A percentile compares a stretch with the other conserved stretches of the same genome.
Evolutionary conservation across 1,284 basidiomycete genomes (phyloP).

Genomic region (Agroathelia rolfsii): DNA sequence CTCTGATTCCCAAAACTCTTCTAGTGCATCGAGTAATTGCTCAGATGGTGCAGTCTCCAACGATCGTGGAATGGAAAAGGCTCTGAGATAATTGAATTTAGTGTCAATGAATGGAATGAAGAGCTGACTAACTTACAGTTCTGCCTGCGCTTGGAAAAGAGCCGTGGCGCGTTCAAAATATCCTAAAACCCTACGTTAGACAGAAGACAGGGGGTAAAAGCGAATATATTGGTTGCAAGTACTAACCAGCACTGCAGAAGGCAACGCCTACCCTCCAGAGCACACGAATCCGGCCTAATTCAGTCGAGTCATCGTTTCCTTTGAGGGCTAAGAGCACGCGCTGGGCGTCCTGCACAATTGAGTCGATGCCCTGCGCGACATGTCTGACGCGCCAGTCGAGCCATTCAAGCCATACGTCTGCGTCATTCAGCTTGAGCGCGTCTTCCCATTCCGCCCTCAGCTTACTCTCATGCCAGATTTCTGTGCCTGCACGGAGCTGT

Average conservation of each 20-base stretch:
- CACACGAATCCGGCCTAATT: slow-evolving; percentile 49
- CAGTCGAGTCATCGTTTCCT: slow-evolving; percentile 29
- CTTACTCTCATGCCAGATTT: slow-evolving; percentile 52
- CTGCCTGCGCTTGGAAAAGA: slow-evolving; percentile 69
- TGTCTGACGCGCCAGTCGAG: slow-evolving; percentile 58
- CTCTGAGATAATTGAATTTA: slow-evolving; percentile 25
- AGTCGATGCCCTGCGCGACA: slow-evolving; percentile 34
- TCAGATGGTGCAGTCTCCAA: slow-evolving; percentile 33
- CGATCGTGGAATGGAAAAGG: slow-evolving; percentile 40
- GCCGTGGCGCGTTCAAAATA: slow-evolving; percentile 59
- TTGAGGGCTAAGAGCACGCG: slow-evolving; percentile 32
- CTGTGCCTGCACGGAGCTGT: slow-evolving; percentile 61
- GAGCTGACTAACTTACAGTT: slow-evolving; percentile 41
- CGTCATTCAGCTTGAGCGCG: slow-evolving; percentile 40
- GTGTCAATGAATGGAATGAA: slow-evolving; percentile 6
- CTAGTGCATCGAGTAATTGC: slow-evolving; percentile 42
- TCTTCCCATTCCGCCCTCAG: slow-evolving; percentile 62
- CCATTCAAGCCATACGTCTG: slow-evolving; percentile 64
- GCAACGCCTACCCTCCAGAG: slow-evolving; percentile 65
- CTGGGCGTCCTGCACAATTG: slow-evolving; percentile 38
- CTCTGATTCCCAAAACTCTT: slow-evolving; percentile 74
- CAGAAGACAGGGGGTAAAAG: slow-evolving; percentile 7
- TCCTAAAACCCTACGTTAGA: slow-evolving; percentile 26
- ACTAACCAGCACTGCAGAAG: slow-evolving; percentile 69
- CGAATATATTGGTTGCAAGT: slow-evolving; percentile 3